Percentiles rank a stretch among this genome's conserved stretches.
These are phyloP conservation scores for Emergomyces orientalis DNA, from an alignment of 2,329 filamentous ascomycete genomes.

Conservation along the genomic window DNA sequence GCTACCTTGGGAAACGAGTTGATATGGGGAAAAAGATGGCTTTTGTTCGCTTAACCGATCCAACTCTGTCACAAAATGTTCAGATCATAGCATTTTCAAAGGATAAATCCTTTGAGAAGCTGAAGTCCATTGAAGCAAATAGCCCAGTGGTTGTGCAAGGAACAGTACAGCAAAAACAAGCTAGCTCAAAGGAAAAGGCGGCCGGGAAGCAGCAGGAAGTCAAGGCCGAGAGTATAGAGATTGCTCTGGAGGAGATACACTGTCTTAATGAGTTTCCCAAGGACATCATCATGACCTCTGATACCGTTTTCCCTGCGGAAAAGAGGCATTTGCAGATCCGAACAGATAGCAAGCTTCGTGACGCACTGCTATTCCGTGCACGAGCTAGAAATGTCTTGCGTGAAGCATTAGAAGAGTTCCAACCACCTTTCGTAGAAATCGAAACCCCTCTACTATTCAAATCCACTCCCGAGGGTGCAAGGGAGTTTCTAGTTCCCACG, in stretches of 20 bases:
- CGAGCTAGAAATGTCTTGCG: constrained; percentile 47
- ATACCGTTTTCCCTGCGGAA: constrained; percentile 63
- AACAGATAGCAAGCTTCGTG: constrained; percentile 56
- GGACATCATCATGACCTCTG: constrained; percentile 65
- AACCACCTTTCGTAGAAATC: constrained; percentile 58
- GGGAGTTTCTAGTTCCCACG: constrained; percentile 90
- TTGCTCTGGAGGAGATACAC: constrained; percentile 54
- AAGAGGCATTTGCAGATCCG: constrained; percentile 78
- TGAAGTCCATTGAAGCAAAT: constrained; percentile 40
- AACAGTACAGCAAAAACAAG: constrained; percentile 35
- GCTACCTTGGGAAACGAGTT: constrained; percentile 61
- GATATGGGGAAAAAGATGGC: constrained; percentile 60
- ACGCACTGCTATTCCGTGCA: constrained; percentile 63
- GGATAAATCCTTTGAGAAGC: constrained; percentile 27
- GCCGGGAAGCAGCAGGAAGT: constrained; percentile 22
- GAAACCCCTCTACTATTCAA: constrained; percentile 96
- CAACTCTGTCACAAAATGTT: constrained; percentile 36
- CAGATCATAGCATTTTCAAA: constrained; percentile 42
- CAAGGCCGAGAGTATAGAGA: constrained; percentile 42
- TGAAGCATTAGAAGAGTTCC: constrained; percentile 46
- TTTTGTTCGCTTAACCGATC: constrained; percentile 54
- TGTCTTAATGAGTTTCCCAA: constrained; percentile 64
- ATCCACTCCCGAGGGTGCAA: constrained; percentile 88
- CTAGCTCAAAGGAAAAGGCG: constrained; percentile 22
- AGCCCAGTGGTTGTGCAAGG: constrained; percentile 49